phyloP scores from a whole-genome alignment of 257 asterid genomes.

The Solanum okadae region DNA sequence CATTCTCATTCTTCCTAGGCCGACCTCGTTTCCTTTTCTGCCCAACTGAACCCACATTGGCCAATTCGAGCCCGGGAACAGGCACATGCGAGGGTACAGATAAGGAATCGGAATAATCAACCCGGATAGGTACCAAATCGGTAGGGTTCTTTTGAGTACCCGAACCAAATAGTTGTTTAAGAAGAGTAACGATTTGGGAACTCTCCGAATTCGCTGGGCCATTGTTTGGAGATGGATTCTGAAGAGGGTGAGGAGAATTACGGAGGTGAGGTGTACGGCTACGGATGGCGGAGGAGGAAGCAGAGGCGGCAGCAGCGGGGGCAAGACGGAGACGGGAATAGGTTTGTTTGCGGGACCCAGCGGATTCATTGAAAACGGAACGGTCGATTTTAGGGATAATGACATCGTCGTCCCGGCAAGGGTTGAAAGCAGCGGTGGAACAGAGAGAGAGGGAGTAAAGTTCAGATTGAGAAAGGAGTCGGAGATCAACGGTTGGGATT shows the following conservation, averaged over 20 bases:
- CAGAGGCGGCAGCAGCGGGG: constrained; percentile 36
- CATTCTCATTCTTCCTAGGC: constrained; percentile 21
- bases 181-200: constrained; percentile 33
- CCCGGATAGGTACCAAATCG: constrained; percentile 32
- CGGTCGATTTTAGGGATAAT: constrained; percentile 73
- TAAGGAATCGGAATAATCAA: constrained; percentile 32
- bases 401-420: constrained; percentile 51
- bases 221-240: constrained; percentile 2
- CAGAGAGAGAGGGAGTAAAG: constrained; percentile 61
- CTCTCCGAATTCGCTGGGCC: constrained; percentile 57
- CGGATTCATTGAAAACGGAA: constrained; percentile 82
- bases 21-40: constrained; percentile 58
- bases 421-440: constrained; percentile 43
- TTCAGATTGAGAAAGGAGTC: constrained; percentile 64
- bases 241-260: constrained; percentile 10
- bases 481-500: constrained; percentile 56
- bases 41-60: constrained; percentile 14
- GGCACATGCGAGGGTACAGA: constrained; percentile 1
- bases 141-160: constrained; percentile 16
- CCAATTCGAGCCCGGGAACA: neutral
- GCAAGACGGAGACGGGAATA: constrained; percentile 83
- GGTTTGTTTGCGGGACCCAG: constrained; percentile 81
- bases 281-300: constrained; percentile 29
- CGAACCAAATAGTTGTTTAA: constrained; percentile 41
- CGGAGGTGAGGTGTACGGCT: constrained; percentile 73